A percentile compares a stretch with the other conserved stretches of the same genome.
Evolutionary conservation across 2,329 filamentous ascomycete genomes (phyloP).

Genomic region (Arthrinium puccinioides): DNA sequence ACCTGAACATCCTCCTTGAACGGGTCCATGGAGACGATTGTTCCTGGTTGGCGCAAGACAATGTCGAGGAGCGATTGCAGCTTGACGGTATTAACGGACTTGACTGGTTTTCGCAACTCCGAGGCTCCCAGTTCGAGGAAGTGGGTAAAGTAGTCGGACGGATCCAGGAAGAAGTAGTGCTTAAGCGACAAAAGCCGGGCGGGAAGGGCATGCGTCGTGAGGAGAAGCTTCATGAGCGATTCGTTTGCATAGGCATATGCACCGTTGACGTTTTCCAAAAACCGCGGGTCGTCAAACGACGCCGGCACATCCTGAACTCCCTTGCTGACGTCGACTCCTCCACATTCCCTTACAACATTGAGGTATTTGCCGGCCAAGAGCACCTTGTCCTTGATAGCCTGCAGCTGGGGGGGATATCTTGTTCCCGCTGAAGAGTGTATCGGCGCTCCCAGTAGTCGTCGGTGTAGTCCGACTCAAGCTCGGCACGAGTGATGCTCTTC

Average conservation of each 20-base stretch:
- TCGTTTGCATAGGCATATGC: slow-evolving; percentile 95
- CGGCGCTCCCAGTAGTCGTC: slow-evolving; percentile 99
- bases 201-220: slow-evolving; percentile 88
- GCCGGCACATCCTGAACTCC: slow-evolving; percentile 80
- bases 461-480: slow-evolving; percentile 91
- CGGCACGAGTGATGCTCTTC: slow-evolving; percentile 86
- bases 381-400: slow-evolving; percentile 88
- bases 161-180: slow-evolving; percentile 98
- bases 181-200: slow-evolving; percentile 84
- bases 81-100: slow-evolving; percentile 84
- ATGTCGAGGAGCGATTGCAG: slow-evolving; percentile 93
- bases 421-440: slow-evolving; percentile 79
- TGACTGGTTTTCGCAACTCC: slow-evolving; percentile 84
- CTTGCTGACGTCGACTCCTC: slow-evolving; percentile 89
- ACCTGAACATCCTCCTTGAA: slow-evolving; percentile 99
- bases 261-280: slow-evolving; percentile 90
- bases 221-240: slow-evolving; percentile 79
- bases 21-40: slow-evolving; percentile 84
- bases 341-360: slow-evolving; percentile 95
- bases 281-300: slow-evolving; percentile 85
- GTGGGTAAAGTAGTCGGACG: slow-evolving; percentile 96
- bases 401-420: slow-evolving; percentile 84
- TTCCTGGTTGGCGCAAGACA: slow-evolving; percentile 91
- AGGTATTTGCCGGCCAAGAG: slow-evolving; percentile 94
- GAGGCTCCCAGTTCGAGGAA: slow-evolving; percentile 88